Evolutionary conservation across 208 protist genomes (phyloP).

Genomic region (Crithidia expoeki): DNA sequence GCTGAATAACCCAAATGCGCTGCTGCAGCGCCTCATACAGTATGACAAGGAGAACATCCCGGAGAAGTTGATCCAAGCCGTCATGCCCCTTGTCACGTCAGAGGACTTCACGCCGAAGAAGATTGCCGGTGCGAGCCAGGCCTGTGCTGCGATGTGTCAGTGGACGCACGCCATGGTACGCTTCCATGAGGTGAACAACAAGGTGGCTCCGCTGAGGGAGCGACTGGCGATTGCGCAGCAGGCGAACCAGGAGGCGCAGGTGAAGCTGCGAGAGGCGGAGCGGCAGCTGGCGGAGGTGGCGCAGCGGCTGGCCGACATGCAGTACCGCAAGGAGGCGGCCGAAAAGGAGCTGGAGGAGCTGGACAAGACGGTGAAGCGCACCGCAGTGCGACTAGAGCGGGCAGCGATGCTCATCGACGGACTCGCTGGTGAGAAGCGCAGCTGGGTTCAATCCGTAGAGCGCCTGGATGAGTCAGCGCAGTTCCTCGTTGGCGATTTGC

Average conservation of each 20-base stretch:
- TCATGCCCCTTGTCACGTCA: conserved; percentile 92
- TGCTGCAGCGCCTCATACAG: conserved; percentile 94
- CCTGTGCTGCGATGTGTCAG: conserved; percentile 98
- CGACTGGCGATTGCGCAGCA: conserved; percentile 90
- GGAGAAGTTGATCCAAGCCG: conserved; percentile 93
- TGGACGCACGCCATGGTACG: conserved; percentile 98
- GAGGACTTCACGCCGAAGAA: conserved; percentile 96
- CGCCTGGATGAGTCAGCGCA: conserved; percentile 83
- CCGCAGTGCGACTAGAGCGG: conserved; percentile 94
- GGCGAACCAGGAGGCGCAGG: conserved; percentile 92
- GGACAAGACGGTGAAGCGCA: conserved; percentile 91
- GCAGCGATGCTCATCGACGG: conserved; percentile 96
- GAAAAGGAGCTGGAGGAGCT: conserved; percentile 96
- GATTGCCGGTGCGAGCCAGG: conserved; percentile 95
- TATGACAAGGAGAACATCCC: conserved; percentile 98
- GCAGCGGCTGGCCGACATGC: conserved; percentile 91
- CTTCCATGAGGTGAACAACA: conserved; percentile 96
- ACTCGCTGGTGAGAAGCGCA: conserved; percentile 96
- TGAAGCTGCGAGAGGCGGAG: conserved; percentile 91
- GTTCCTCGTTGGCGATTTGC: conserved; percentile 96
- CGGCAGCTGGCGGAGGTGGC: conserved; percentile 92
- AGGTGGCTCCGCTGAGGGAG: conserved; percentile 94
- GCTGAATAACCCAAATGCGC: conserved; percentile 87
- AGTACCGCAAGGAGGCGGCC: conserved; percentile 91
- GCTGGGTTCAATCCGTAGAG: conserved; percentile 91